Base-by-base conservation (phyloP, 1,284 basidiomycete genomes). In the Exobasidium rhododendri region DNA sequence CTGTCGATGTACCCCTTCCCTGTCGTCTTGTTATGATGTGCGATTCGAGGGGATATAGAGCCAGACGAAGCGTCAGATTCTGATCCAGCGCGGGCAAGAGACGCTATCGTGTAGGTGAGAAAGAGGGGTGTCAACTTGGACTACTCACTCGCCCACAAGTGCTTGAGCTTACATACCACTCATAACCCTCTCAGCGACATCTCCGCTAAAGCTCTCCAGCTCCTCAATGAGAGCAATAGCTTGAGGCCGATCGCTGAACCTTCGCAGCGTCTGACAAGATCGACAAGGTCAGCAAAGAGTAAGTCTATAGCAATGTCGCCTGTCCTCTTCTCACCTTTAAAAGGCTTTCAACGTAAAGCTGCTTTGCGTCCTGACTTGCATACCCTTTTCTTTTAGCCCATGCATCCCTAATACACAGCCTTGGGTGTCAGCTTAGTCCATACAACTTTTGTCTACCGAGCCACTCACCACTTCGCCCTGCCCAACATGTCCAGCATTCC, bases 301-400 rank as follows among this genome's bases (percentile, higher is more conserved):
- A 13, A 30, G 13, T 29, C 22, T 29, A 40, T 17, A 17, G 17
- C 10, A 40, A 10, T 10, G 35, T 40, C 30, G 17, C 17, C 4
- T 22, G 10, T 2, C 35, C 14, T 31, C 24, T 30, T 68, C 82
- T 45, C 73, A 89, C 92, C 83, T 91, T 91, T 55, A 94, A 80
- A 61, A 97, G 81, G 14, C 90, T 89, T 66, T 92, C 89, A 2
- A 94, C 90, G 81, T 97, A 97, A 44, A 89, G 81, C 85, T 87
- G 89, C 82, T 93, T 96, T 1, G 93, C 92, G 77, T 94, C 90
- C 62, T 85, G 85, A 30, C 85, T 79, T 61, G 88, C 85, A 35
- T 93, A 78, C 66, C 93, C 91, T 69, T 87, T 88, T 76, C 94
- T 90, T 75, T 92, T 93, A 51, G 88, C 87, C 93, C 93, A 97